These are phyloP conservation scores for Penicillium paneum DNA, from an alignment of 2,329 filamentous ascomycete genomes.

Conservation along the genomic window DNA sequence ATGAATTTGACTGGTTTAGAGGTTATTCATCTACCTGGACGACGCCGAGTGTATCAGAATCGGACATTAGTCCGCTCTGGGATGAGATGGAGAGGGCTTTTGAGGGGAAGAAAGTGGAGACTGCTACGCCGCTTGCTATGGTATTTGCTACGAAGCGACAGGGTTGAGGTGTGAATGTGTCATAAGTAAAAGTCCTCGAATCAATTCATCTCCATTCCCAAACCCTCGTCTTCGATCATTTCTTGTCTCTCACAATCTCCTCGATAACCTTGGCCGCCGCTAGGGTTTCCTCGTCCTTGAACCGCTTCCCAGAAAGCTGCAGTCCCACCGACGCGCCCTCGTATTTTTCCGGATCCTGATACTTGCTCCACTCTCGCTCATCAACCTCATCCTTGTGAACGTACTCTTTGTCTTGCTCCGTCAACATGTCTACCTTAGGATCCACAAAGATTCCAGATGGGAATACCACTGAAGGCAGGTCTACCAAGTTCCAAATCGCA, in stretches of 20 bases:
- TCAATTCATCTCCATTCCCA: background rate
- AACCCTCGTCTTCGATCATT: background rate
- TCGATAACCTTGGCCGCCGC: conserved; percentile 31
- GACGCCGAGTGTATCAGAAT: background rate
- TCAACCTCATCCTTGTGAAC: conserved; percentile 26
- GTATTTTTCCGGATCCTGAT: conserved; percentile 30
- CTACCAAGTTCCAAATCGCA: conserved; percentile 34
- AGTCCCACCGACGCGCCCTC: conserved; percentile 49
- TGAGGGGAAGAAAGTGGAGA: conserved; percentile 5
- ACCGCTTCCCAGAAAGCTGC: conserved; percentile 50
- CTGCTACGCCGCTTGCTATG: conserved; percentile 1
- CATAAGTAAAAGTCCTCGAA: background rate
- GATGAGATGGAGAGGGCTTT: conserved; percentile 4
- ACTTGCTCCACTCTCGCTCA: conserved; percentile 34
- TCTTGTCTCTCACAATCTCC: conserved; percentile 12
- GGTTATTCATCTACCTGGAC: conserved; percentile 5
- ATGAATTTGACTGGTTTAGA: conserved; percentile 4
- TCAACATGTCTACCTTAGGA: conserved; percentile 20
- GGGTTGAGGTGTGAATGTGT: background rate
- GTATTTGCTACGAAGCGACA: conserved; percentile 4
- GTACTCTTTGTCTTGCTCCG: conserved; percentile 19
- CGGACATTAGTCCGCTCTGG: background rate
- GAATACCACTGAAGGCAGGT: conserved; percentile 30
- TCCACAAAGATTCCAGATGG: conserved; percentile 31
- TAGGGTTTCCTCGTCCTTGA: conserved; percentile 53